Percentiles rank a stretch among this genome's conserved stretches.
Evolutionary conservation across 2,329 filamentous ascomycete genomes (phyloP).

Genomic region (Ceratocystis huliohia): DNA sequence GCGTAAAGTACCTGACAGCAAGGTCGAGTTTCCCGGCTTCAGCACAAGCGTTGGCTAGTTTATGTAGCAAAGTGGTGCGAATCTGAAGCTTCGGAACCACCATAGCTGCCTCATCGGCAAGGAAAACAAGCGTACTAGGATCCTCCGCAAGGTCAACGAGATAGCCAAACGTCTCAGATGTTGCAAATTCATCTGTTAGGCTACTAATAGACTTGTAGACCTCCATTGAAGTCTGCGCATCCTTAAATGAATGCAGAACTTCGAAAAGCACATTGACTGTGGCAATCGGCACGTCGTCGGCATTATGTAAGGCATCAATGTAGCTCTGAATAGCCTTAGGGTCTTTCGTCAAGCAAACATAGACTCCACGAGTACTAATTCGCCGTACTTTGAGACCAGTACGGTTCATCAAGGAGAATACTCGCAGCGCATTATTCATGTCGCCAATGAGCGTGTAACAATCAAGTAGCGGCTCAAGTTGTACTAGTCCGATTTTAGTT

Average conservation of each 20-base stretch:
- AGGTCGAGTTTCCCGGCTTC: conserved; percentile 27
- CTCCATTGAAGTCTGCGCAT: conserved; percentile 19
- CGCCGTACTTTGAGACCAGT: conserved; percentile 45
- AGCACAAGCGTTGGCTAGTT: conserved; percentile 27
- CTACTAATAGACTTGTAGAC: conserved; percentile 21
- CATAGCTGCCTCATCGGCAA: conserved; percentile 17
- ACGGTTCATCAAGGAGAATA: conserved; percentile 61
- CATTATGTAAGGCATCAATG: conserved; percentile 42
- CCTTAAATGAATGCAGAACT: conserved; percentile 22
- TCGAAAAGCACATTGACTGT: conserved; percentile 29
- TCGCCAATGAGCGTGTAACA: conserved; percentile 51
- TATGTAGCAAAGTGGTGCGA: conserved; percentile 16
- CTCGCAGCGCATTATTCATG: conserved; percentile 51
- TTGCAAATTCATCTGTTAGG: conserved; percentile 22
- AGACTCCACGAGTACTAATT: conserved; percentile 52
- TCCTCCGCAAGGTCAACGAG: conserved; percentile 10
- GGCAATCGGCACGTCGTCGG: conserved; percentile 27
- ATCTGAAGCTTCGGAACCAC: conserved; percentile 14
- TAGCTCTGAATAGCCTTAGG: conserved; percentile 37
- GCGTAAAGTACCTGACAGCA: conserved; percentile 24
- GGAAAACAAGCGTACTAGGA: conserved; percentile 10
- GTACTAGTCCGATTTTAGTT: conserved; percentile 47
- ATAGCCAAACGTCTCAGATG: conserved; percentile 20
- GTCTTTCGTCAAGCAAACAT: conserved; percentile 39
- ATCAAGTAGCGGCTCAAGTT: conserved; percentile 70